These are phyloP conservation scores for Diddensiella transvaalensis DNA, from an alignment of 805 yeast species.

Conservation along the genomic window DNA sequence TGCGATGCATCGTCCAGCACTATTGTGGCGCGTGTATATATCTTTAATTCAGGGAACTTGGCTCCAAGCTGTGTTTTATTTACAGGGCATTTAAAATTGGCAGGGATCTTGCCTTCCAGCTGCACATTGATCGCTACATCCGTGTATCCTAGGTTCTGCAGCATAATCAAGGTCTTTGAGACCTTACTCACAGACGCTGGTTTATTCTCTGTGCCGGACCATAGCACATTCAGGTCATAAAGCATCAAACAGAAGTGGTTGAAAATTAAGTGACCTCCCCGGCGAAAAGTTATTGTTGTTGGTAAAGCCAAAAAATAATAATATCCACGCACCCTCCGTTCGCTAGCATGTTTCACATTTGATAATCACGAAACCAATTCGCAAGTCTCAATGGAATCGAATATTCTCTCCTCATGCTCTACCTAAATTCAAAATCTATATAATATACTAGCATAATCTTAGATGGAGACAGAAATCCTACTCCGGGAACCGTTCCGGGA, in stretches of 20 bases:
- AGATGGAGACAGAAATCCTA: too few relatives aligned
- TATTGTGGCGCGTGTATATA: constrained; percentile 72
- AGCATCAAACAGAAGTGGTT: too few relatives aligned
- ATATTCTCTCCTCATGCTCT: too few relatives aligned
- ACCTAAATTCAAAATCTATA: too few relatives aligned
- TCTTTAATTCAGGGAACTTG: constrained; percentile 40
- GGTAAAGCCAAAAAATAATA: too few relatives aligned
- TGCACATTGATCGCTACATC: constrained; percentile 69
- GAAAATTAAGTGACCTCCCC: background rate
- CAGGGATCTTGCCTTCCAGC: constrained; percentile 25
- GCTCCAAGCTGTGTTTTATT: constrained; percentile 32
- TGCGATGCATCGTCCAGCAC: constrained; percentile 74
- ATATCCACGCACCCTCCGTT: too few relatives aligned
- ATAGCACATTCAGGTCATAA: constrained; percentile 36
- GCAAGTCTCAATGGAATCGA: too few relatives aligned
- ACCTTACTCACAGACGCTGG: constrained; percentile 16
- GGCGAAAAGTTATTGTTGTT: too few relatives aligned
- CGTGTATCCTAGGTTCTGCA: constrained; percentile 53
- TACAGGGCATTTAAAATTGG: constrained; percentile 37
- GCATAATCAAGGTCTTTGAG: constrained; percentile 24
- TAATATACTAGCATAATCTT: too few relatives aligned
- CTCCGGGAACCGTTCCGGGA: too few relatives aligned
- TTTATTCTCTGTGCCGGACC: constrained; percentile 28
- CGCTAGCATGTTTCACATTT: too few relatives aligned
- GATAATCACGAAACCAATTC: too few relatives aligned